These are phyloP conservation scores for Pachysolen tannophilus DNA, from an alignment of 805 yeast species.

Conservation along the genomic window DNA sequence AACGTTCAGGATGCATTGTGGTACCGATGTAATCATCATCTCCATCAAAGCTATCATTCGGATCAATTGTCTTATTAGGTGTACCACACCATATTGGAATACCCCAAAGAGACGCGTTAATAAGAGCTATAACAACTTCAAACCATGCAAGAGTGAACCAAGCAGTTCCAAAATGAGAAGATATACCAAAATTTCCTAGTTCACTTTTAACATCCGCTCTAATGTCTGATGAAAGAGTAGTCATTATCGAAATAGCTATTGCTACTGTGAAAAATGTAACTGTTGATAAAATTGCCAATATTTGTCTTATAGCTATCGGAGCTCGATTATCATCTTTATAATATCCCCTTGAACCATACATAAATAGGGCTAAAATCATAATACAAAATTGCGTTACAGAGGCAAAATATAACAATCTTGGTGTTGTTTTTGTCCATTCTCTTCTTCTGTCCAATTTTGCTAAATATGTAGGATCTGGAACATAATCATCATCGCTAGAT, in stretches of 20 bases:
- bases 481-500: slow-evolving; percentile 12
- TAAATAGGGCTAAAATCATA: slow-evolving; percentile 21
- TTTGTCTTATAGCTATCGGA: slow-evolving; percentile 27
- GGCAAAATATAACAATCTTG: slow-evolving; percentile 22
- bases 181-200: slow-evolving; percentile 39
- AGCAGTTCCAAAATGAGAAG: slow-evolving; percentile 29
- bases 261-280: slow-evolving; percentile 24
- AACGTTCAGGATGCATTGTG: no score
- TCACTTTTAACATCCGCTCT: slow-evolving; percentile 20
- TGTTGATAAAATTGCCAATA: slow-evolving; percentile 27
- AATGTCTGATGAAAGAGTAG: slow-evolving; percentile 19
- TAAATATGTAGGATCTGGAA: slow-evolving; percentile 19
- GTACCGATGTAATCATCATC: no score
- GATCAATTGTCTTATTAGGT: no score
- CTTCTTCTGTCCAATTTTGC: slow-evolving; percentile 13
- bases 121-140: slow-evolving; percentile 16
- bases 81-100: slow-evolving; percentile 49
- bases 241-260: slow-evolving; percentile 23
- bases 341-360: slow-evolving; percentile 30
- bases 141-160: slow-evolving; percentile 38
- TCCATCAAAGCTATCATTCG: no score
- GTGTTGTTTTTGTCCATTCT: slow-evolving; percentile 18
- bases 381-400: slow-evolving; percentile 23
- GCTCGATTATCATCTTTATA: slow-evolving; percentile 23
- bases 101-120: slow-evolving; percentile 23